Percentiles rank a stretch among this genome's conserved stretches.
These are phyloP conservation scores for Jatropha curcas DNA, from an alignment of 345 rosid genomes.

Conservation along the genomic window DNA sequence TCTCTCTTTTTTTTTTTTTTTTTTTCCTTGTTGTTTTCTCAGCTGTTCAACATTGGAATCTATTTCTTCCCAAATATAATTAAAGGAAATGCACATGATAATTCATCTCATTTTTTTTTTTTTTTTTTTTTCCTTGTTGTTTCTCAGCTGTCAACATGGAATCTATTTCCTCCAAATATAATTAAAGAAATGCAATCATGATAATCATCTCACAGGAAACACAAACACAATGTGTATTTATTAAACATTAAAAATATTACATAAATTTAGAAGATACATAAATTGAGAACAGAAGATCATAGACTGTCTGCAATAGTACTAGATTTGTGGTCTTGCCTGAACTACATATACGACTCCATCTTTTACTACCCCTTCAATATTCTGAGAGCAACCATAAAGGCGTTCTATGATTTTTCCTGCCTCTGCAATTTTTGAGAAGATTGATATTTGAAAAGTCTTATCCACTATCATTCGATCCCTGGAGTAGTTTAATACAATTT, in stretches of 20 bases:
- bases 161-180: no score
- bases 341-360: conserved; percentile 36
- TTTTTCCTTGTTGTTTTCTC: no score
- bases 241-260: no score
- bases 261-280: no score
- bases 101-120: no score
- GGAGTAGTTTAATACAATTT: conserved; percentile 37
- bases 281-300: not conserved
- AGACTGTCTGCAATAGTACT: not conserved
- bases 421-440: conserved; percentile 39
- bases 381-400: conserved; percentile 36
- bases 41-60: no score
- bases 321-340: conserved; percentile 43
- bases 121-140: no score
- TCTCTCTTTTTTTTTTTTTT: no score
- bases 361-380: conserved; percentile 43
- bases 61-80: no score
- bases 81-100: no score
- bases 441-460: conserved; percentile 31
- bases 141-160: no score
- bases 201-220: not conserved
- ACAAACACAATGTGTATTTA: no score
- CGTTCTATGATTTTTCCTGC: conserved; percentile 38
- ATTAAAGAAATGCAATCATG: not conserved
- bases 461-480: conserved; percentile 27